These are phyloP conservation scores for Mycogone perniciosa DNA, from an alignment of 2,329 filamentous ascomycete genomes.

Conservation along the genomic window DNA sequence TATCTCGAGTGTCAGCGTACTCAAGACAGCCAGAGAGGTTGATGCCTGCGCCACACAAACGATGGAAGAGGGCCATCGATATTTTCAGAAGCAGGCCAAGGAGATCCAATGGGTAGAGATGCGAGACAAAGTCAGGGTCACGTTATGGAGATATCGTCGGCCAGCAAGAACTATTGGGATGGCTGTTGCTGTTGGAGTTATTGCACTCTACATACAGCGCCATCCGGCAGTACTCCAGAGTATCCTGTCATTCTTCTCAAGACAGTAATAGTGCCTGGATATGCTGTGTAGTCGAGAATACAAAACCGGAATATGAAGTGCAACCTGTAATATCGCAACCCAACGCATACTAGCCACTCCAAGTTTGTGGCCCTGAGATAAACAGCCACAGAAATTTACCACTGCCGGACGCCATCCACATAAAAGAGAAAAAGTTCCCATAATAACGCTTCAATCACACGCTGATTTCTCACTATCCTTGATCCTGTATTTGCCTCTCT, in stretches of 20 bases:
- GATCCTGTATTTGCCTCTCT: neutral
- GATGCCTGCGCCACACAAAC: conserved; percentile 47
- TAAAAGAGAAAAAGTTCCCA: neutral
- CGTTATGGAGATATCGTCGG: conserved; percentile 58
- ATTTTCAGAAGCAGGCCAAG: conserved; percentile 64
- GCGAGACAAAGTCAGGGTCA: conserved; percentile 21
- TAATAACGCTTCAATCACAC: neutral
- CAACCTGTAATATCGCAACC: too few species aligned
- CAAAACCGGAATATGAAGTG: neutral
- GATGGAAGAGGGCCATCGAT: conserved; percentile 57
- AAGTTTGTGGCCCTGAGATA: neutral
- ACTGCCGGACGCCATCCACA: conserved; percentile 5
- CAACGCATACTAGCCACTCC: neutral
- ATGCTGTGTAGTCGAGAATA: neutral
- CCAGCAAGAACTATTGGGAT: conserved; percentile 56
- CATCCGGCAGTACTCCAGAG: conserved; percentile 28
- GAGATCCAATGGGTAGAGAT: conserved; percentile 64
- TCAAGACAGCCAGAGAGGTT: conserved; percentile 69
- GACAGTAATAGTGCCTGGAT: neutral
- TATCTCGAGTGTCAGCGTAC: conserved; percentile 69
- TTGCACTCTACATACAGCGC: conserved; percentile 62
- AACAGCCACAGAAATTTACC: neutral
- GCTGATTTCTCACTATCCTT: too few species aligned
- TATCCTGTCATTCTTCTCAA: conserved; percentile 22
- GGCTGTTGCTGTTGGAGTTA: conserved; percentile 59